A percentile compares a stretch with the other conserved stretches of the same genome.
These are phyloP conservation scores for Lipomyces japonicus DNA, from an alignment of 805 yeast genomes.

Conservation along the genomic window DNA sequence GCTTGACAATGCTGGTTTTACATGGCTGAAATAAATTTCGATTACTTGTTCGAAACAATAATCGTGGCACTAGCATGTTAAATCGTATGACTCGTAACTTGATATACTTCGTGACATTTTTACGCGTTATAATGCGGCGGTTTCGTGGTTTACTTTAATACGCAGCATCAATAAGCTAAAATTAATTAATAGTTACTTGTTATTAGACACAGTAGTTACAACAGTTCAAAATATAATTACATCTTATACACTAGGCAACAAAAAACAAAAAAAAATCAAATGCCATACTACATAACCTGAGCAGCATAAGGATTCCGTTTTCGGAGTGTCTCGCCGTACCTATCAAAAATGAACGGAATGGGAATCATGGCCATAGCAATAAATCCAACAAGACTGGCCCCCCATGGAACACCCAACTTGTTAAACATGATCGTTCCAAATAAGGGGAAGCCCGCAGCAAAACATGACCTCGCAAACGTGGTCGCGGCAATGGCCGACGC, in stretches of 20 bases:
- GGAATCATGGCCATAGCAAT: slow-evolving; percentile 50
- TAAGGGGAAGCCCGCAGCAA: slow-evolving; percentile 52
- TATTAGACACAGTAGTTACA: too few relatives aligned
- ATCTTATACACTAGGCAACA: background rate
- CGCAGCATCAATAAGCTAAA: too few relatives aligned
- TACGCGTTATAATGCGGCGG: too few relatives aligned
- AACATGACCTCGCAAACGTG: slow-evolving; percentile 47
- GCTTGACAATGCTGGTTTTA: too few relatives aligned
- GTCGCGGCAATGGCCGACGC: slow-evolving; percentile 67
- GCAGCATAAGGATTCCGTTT: slow-evolving; percentile 31
- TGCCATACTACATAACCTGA: slow-evolving; percentile 6
- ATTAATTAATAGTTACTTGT: too few relatives aligned
- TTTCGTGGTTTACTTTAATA: too few relatives aligned
- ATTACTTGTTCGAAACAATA: too few relatives aligned
- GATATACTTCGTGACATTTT: too few relatives aligned
- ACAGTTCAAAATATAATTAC: background rate
- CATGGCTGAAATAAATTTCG: too few relatives aligned
- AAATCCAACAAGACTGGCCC: slow-evolving; percentile 52
- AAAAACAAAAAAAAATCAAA: background rate
- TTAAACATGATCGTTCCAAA: slow-evolving; percentile 49
- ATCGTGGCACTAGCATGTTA: too few relatives aligned
- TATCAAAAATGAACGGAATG: slow-evolving; percentile 53
- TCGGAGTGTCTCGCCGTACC: slow-evolving; percentile 46
- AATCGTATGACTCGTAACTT: too few relatives aligned
- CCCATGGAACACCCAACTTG: slow-evolving; percentile 53